Base-by-base conservation (phyloP, 2,329 filamentous ascomycete species). In the Rhynchosporium secalis region DNA sequence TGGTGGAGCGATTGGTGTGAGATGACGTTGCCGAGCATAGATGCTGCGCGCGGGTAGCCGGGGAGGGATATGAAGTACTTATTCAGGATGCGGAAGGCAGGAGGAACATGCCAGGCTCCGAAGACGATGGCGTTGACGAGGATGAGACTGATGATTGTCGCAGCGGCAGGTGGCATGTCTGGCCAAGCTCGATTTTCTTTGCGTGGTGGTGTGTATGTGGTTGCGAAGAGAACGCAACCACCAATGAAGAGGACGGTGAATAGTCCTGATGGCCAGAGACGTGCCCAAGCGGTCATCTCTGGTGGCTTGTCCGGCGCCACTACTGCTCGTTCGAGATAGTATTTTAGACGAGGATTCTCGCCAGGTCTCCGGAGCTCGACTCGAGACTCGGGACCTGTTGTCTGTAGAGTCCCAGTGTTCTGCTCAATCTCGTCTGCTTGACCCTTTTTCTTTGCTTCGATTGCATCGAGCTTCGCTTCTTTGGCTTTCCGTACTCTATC, bases 1-100 rank as follows among this genome's bases (percentile, higher is more conserved):
- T 95, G 91, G 52, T 75, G 70, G 20, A 86, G 67, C 3, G 75
- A 76, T 59, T 89, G 83, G 76, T 95, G 91, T 26, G 86, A 89
- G 77, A 92, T 90, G 56, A 84, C 77, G 67, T 85, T 84, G 40
- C 85, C 84, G 33, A 94, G 70, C 65, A 90, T 74, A 65, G 83
- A 82, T 26, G 85, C 62, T 3, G 88, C 81, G 65, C 81, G 81
- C 8, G 90, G 88, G 57, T 86, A 86, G 6, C 85, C 88, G 6
- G 88, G 81, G 8, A 86, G 78, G 41, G 87, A 74, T 46, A 89
- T 78, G 76, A 91, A 86, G 77, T 88, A 88, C 65, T 80, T 83
- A 76, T 91, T 93, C 68, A 92, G 76, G 15, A 85, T 57, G 12
- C 77, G 75, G 87, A 88, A 94, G 36, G 86, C 69, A 1, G 85